These are phyloP conservation scores for grape (Vitis vinifera) DNA, from an alignment of 164 flowering plant genomes.

Conservation along the genomic window DNA sequence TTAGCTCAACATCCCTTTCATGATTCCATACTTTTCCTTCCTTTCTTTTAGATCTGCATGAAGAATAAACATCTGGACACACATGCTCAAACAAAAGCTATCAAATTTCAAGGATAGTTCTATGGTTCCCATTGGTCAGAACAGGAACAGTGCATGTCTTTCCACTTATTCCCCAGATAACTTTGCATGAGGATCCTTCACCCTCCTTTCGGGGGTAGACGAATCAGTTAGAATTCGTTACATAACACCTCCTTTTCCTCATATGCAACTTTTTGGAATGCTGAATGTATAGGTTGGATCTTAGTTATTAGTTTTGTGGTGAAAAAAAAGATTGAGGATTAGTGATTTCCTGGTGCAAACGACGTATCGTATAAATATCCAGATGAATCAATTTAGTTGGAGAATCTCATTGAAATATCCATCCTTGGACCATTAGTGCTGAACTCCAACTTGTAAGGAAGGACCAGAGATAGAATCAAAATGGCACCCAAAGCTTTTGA, in stretches of 20 bases:
- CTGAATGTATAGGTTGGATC: neutral
- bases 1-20: neutral
- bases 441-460: constrained; percentile 19
- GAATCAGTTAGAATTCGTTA: neutral
- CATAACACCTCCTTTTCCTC: neutral
- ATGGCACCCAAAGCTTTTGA: constrained; percentile 4
- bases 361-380: neutral
- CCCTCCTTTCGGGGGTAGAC: neutral
- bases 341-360: neutral
- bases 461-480: constrained; percentile 3
- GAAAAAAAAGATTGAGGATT: neutral
- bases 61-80: neutral
- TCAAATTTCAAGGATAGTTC: neutral
- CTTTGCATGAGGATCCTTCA: neutral
- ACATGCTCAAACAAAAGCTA: neutral
- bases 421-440: neutral
- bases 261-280: neutral
- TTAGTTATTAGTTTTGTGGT: neutral
- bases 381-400: neutral
- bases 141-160: neutral
- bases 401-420: neutral
- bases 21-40: neutral
- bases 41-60: neutral
- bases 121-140: neutral
- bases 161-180: neutral